A percentile compares a stretch with the other conserved stretches of the same genome.
Evolutionary conservation across 192 early-diverging fungal genomes (phyloP).

Genomic region (Mortierella antarctica): DNA sequence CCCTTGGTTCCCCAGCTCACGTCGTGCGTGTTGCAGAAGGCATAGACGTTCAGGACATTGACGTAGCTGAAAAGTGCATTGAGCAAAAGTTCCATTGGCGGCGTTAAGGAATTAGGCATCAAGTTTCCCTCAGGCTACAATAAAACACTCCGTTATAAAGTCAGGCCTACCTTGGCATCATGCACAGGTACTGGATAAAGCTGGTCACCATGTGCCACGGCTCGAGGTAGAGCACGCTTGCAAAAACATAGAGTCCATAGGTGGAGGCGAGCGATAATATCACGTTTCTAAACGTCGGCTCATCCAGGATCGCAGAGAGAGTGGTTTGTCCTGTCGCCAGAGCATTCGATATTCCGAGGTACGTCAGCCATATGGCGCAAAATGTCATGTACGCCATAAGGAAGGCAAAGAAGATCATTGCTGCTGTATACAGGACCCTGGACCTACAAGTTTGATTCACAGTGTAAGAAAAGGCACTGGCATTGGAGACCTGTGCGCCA

Average conservation of each 20-base stretch:
- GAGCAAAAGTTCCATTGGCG: conserved; percentile 18
- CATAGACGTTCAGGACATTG: conserved; percentile 87
- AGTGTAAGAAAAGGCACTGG: neutral
- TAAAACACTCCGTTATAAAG: neutral
- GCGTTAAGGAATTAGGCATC: neutral
- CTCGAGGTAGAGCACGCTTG: conserved; percentile 73
- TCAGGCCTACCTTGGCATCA: conserved; percentile 73
- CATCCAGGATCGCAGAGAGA: conserved; percentile 70
- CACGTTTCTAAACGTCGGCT: conserved; percentile 73
- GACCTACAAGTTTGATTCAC: conserved; percentile 39
- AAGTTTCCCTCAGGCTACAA: neutral
- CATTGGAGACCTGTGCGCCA: neutral
- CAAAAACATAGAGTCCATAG: conserved; percentile 73
- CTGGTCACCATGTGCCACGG: conserved; percentile 85
- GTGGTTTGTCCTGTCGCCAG: conserved; percentile 64
- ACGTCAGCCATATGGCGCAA: conserved; percentile 75
- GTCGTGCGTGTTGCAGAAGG: conserved; percentile 67
- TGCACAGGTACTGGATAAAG: conserved; percentile 77
- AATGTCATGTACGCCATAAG: conserved; percentile 92
- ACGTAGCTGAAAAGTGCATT: conserved; percentile 69
- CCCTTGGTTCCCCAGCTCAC: conserved; percentile 95
- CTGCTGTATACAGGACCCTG: conserved; percentile 77
- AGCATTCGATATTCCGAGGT: conserved; percentile 69
- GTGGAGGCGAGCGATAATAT: conserved; percentile 76
- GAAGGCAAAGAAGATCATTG: conserved; percentile 85